These are phyloP conservation scores for Cladosporium austrohemisphaericum DNA, from an alignment of 2,329 filamentous ascomycete genomes.

Conservation along the genomic window DNA sequence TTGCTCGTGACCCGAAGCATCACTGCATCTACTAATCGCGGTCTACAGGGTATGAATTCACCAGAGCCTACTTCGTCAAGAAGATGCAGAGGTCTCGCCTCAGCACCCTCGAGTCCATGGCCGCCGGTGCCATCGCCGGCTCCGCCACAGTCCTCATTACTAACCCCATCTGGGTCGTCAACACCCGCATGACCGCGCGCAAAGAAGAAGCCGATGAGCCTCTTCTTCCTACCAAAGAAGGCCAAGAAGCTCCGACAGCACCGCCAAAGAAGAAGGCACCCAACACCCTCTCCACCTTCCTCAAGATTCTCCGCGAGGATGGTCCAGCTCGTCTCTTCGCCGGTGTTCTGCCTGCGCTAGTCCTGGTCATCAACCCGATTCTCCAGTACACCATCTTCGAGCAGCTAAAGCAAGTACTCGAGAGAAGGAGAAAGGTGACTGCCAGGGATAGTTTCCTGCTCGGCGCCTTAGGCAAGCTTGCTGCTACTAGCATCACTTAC, in stretches of 20 bases:
- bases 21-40: conserved; percentile 12
- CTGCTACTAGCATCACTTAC: conserved; percentile 91
- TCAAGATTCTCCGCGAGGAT: conserved; percentile 77
- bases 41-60: conserved; percentile 81
- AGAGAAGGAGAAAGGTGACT: conserved; percentile 72
- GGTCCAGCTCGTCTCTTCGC: conserved; percentile 82
- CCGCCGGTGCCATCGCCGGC: conserved; percentile 88
- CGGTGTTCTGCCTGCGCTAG: conserved; percentile 85
- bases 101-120: conserved; percentile 89
- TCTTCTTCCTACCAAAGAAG: conserved; percentile 32
- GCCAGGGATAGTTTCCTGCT: conserved; percentile 85
- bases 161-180: conserved; percentile 99
- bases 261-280: conserved; percentile 48
- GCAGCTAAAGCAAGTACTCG: conserved; percentile 88
- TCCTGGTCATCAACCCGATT: conserved; percentile 97
- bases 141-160: conserved; percentile 92
- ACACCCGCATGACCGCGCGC: conserved; percentile 94
- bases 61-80: conserved; percentile 75
- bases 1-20: background rate
- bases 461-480: conserved; percentile 87
- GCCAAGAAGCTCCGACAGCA: conserved; percentile 33
- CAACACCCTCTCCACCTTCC: conserved; percentile 75
- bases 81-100: conserved; percentile 75
- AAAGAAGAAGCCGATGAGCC: conserved; percentile 54
- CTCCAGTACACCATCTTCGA: conserved; percentile 98